Base-by-base conservation (phyloP, 1,284 basidiomycete species). In the Hypsizygus ulmarius region DNA sequence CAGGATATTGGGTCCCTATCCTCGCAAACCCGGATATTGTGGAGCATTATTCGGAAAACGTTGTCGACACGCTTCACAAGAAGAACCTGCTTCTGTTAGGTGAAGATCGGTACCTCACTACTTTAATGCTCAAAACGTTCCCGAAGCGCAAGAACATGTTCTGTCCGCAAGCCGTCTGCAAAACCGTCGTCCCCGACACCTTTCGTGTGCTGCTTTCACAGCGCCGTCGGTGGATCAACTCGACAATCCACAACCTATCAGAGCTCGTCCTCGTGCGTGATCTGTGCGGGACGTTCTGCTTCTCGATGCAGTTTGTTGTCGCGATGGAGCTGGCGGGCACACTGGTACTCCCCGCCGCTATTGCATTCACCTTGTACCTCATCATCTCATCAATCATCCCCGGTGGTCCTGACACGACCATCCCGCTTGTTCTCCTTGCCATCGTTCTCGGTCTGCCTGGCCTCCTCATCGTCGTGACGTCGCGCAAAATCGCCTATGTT, bases 101-200 rank as follows among this genome's bases (percentile, higher is more conserved):
- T 69, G 96, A 99, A 74, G 96, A 99, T 87, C 92, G 96, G 47
- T 99, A 97, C 71, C 77, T 99, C 34, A 96, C 93, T 3, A 97
- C 94, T 1, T 81, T 97, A 44, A 84, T 97, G 81, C 78, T 98
- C 56, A 95, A 97, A 77, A 98, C 96, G 0, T 99, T 99, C 86
- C 97, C 97, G 39, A 93, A 93, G 69, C 89, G 96, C 65, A 98
- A 98, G 77, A 99, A 98, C 81, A 83, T 97, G 63, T 99, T 99
- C 78, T 96, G 93, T 64, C 97, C 97, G 2, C 92, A 97, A 68
- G 97, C 96, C 0, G 92, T 97, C 9, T 99, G 97, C 77, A 95
- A 97, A 75, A 99, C 96, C 19, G 81, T 97, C 57, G 97, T 97
- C 1, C 96, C 97, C 1, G 94, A 99, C 66, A 93, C 92, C 2